Evolutionary conservation across 495 filamentous ascomycete species (phyloP).

Genomic region (Clavariopsis aquatica): DNA sequence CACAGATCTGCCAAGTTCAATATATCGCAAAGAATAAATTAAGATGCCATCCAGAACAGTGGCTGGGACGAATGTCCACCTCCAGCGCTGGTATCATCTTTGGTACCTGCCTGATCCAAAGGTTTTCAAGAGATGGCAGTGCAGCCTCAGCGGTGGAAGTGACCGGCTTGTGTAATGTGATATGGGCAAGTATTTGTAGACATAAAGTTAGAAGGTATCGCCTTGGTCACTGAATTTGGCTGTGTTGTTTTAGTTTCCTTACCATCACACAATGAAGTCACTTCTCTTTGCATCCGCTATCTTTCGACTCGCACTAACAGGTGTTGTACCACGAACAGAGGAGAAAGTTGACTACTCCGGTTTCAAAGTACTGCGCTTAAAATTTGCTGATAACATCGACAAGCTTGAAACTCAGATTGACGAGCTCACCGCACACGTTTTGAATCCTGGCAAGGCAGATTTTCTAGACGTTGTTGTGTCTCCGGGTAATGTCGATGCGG

Average conservation of each 20-base stretch:
- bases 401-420: slow-evolving; percentile 27
- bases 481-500: slow-evolving; percentile 22
- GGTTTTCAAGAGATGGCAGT: too few relatives aligned
- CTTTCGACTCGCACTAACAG: slow-evolving; percentile 1
- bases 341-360: slow-evolving; percentile 27
- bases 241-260: not conserved
- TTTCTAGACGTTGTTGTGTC: slow-evolving; percentile 29
- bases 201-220: not conserved
- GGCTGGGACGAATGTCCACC: not conserved
- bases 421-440: slow-evolving; percentile 24
- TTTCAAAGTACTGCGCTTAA: slow-evolving; percentile 28
- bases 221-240: not conserved
- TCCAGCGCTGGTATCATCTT: not conserved
- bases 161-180: slow-evolving; percentile 9
- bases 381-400: not conserved
- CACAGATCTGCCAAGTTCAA: slow-evolving; percentile 10
- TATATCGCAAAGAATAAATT: slow-evolving; percentile 14
- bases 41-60: slow-evolving; percentile 13
- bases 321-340: slow-evolving; percentile 3
- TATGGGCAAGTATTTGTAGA: not conserved
- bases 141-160: not conserved
- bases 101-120: slow-evolving; percentile 21
- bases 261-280: slow-evolving; percentile 16
- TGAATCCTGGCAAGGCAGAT: slow-evolving; percentile 24
- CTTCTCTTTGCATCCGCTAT: slow-evolving; percentile 15